Evolutionary conservation across 2,329 filamentous ascomycete species (phyloP), one percentile per base, ranked within the genome.

Genomic region (Simplicillium aogashimaense): DNA sequence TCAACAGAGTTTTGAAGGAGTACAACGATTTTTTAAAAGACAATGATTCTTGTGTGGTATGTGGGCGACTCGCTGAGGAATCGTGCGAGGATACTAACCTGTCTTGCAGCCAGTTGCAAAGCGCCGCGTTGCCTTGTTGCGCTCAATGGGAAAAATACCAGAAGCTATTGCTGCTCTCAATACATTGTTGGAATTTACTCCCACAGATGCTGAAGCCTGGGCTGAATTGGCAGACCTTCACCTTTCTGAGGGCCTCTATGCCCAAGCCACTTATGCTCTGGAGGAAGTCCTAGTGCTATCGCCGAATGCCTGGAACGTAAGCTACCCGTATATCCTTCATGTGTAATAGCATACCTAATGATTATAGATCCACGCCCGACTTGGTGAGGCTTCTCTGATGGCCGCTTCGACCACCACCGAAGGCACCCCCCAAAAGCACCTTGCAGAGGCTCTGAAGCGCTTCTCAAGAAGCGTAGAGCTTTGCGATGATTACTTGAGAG

Each of bases 271-370:
- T 38, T 95, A 83, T 60, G 83, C 87, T 44, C 66, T 95, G 35
- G 92, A 98, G 59, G 92, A 98, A 60, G 87, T 94, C 15, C 63
- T 98, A 35, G 68, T 97, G 38, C 70, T 94, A 42, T 76, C 79
- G 39, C 90, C 92, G 4, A 94, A 95, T 65, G 86, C 90, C 15
- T 98, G 92, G 89, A 97, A 94, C 67, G 86, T 92, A 60, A 58
- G 84, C 59, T 44, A 29, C n/a, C 16, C 38, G 7, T 16, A 30
- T 11, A 20, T 32, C 34, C 35, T 14, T 10, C 44, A 7, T 36
- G 30, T 25, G 44, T 59, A 32, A 59, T 46, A 44, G 9, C n/a
- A 25, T 25, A n/a, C 25, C 15, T 20, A 7, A 36, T 14, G 8
- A 28, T 39, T 44, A n/a, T 53, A 92, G 83, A 77, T 94, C 47